Percentiles rank a stretch among this genome's conserved stretches.
Conservation (phyloP, 495 filamentous ascomycete species). For the Neurospora sp. region DNA sequence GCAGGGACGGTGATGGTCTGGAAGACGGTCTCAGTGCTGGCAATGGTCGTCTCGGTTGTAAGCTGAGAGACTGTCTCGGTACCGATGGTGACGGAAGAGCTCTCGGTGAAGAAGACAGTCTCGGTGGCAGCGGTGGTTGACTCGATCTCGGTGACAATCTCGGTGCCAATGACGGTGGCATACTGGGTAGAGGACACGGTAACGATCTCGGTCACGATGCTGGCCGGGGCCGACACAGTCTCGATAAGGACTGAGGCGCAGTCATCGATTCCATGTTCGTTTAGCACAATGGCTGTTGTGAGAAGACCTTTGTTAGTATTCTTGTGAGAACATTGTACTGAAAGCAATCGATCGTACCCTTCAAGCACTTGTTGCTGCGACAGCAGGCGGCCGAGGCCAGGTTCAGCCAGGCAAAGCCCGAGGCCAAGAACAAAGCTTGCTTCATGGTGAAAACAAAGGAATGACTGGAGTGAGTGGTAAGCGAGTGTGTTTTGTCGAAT, state of each 20-base stretch:
- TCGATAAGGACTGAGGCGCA: constrained; percentile 4
- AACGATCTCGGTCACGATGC: constrained; percentile 5
- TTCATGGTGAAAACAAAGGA: constrained; percentile 5
- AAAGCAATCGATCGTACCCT: constrained; percentile 2
- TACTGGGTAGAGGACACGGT: constrained; percentile 2
- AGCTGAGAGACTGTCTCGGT: neutral
- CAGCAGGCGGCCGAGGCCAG: constrained; percentile 11
- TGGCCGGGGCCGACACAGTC: constrained; percentile 6
- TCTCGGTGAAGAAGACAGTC: constrained; percentile 6
- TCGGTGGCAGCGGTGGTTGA: constrained; percentile 1
- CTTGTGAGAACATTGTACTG: neutral
- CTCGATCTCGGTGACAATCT: neutral
- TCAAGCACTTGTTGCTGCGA: constrained; percentile 10
- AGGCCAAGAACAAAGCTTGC: constrained; percentile 1
- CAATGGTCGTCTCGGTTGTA: neutral
- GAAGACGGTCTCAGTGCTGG: neutral
- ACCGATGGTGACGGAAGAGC: neutral
- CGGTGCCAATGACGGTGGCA: constrained; percentile 1
- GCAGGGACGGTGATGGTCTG: neutral
- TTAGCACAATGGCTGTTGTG: neutral
- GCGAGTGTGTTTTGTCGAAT: neutral
- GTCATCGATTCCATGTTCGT: constrained; percentile 2
- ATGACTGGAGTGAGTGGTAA: constrained; percentile 1
- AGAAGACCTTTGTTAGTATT: neutral
- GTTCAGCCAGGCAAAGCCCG: constrained; percentile 5